A percentile compares a stretch with the other conserved stretches of the same genome.
Evolutionary conservation across 2,329 filamentous ascomycete genomes (phyloP).

Genomic region (Phaeoacremonium minimum): DNA sequence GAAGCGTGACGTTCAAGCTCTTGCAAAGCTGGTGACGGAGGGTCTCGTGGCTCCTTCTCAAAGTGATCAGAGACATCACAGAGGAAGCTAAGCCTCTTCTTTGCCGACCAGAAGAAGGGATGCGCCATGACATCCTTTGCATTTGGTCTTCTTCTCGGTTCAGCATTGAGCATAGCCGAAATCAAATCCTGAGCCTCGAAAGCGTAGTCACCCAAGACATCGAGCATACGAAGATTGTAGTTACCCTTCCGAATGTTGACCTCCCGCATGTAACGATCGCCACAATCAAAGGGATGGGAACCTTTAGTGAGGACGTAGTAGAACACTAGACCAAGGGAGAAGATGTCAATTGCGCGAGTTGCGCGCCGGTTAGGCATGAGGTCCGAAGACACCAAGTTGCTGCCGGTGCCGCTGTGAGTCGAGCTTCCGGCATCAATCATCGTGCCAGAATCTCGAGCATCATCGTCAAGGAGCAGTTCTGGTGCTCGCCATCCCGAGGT

Average conservation of each 20-base stretch:
- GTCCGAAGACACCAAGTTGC: slow-evolving; percentile 52
- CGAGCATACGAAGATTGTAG: slow-evolving; percentile 66
- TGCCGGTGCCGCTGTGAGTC: slow-evolving; percentile 57
- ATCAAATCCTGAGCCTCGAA: slow-evolving; percentile 88
- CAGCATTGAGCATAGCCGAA: slow-evolving; percentile 64
- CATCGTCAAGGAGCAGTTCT: slow-evolving; percentile 81
- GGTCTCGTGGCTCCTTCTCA: slow-evolving; percentile 84
- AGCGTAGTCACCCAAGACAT: slow-evolving; percentile 75
- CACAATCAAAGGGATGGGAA: slow-evolving; percentile 88
- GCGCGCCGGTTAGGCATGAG: slow-evolving; percentile 69
- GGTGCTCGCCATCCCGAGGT: slow-evolving; percentile 96
- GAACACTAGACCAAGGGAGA: slow-evolving; percentile 95
- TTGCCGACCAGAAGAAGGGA: slow-evolving; percentile 92
- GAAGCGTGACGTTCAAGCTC: slow-evolving; percentile 52
- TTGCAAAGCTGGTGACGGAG: slow-evolving; percentile 64
- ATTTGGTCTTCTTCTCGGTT: slow-evolving; percentile 59
- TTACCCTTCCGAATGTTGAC: slow-evolving; percentile 94
- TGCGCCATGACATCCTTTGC: slow-evolving; percentile 81
- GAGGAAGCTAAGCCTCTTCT: slow-evolving; percentile 87
- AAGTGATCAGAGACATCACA: slow-evolving; percentile 96
- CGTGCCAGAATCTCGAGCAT: slow-evolving; percentile 46
- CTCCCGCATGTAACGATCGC: slow-evolving; percentile 91
- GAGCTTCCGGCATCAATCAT: slow-evolving; percentile 44
- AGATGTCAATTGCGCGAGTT: slow-evolving; percentile 95
- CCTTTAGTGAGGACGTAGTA: slow-evolving; percentile 97